Evolutionary conservation across 1,139 yeast genomes (phyloP).

Genomic region (Magnusiomyces ingens): DNA sequence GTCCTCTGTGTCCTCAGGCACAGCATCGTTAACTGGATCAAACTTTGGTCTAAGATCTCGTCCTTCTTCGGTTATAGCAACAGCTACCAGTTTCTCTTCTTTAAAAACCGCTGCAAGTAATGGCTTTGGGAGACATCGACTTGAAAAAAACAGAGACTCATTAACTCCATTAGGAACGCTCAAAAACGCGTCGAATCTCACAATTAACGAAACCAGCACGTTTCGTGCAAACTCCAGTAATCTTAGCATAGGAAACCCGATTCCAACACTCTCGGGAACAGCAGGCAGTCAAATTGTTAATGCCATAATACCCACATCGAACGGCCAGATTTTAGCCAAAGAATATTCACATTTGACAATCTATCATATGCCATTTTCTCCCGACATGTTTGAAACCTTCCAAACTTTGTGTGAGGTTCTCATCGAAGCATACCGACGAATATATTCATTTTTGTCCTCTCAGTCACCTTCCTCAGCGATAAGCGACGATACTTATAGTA

Average conservation of each 20-base stretch:
- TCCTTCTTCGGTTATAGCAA: conserved; percentile 2
- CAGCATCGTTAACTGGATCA: neutral
- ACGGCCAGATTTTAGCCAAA: neutral
- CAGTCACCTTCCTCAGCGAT: no score
- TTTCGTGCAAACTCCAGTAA: neutral
- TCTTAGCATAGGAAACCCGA: neutral
- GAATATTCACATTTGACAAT: conserved; percentile 23
- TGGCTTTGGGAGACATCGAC: no score
- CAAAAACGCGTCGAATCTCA: neutral
- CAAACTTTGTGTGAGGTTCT: conserved; percentile 26
- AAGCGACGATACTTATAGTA: no score
- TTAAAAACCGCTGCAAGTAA: neutral
- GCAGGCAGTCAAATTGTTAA: conserved; percentile 5
- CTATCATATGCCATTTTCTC: conserved; percentile 27
- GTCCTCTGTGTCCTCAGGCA: neutral
- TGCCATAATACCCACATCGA: conserved; percentile 5
- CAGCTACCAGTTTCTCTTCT: neutral
- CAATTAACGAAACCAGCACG: neutral
- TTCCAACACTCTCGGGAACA: conserved; percentile 6
- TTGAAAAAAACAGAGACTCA: no score
- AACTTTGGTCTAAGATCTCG: neutral
- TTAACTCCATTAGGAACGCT: neutral
- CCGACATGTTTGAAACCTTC: conserved; percentile 29
- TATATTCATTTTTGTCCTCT: conserved; percentile 15
- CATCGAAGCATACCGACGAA: conserved; percentile 24